Evolutionary conservation across 1,284 basidiomycete species (phyloP), one percentile per base, ranked within the genome.

Genomic region (Wallemia hederae): DNA sequence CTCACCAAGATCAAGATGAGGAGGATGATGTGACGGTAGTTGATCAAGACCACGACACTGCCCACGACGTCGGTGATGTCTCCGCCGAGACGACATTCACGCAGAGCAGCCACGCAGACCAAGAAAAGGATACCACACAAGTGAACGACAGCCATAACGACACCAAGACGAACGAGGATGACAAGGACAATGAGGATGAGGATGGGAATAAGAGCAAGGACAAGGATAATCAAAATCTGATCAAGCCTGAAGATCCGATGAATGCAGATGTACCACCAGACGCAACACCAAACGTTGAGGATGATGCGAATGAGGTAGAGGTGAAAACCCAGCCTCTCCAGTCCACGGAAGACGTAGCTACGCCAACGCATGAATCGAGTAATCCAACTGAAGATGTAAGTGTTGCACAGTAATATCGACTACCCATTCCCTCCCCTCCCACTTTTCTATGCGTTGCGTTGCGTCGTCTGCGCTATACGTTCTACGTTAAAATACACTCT

Each of bases 121-220:
- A 67, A 22, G 71, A 73, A 61, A 65, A 67, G 27, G 74, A 74
- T 55, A 74, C 74, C 64, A 74, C 76, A 58, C 73, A 73, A 62
- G 74, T 76, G 25, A 66, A 67, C 11, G 77, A 79, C 60, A 67
- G 73, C 11, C 78, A 80, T 62, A 76, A 76, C 62, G 71, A 72
- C 28, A 69, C 67, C 7, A 71, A 72, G 49, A 71, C 73, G 24
- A 79, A 80, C 24, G 81, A 81, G 61, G 73, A 78, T 2, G 77
- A 76, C 60, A 76, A 80, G 24, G 74, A 78, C 34, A 75, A 78
- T 59, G 78, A n/a, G n/a, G n/a, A n/a, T n/a, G 80, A 28, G 78
- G 80, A 59, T 60, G 81, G 84, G 65, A 77, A 76, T 49, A 74
- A 74, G 31, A 39, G 60, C 24, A 55, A 55, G 26, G 24, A 27